These are phyloP conservation scores for Skeletonema tropicum DNA, from an alignment of 108 stramenopile genomes.

Conservation along the genomic window DNA sequence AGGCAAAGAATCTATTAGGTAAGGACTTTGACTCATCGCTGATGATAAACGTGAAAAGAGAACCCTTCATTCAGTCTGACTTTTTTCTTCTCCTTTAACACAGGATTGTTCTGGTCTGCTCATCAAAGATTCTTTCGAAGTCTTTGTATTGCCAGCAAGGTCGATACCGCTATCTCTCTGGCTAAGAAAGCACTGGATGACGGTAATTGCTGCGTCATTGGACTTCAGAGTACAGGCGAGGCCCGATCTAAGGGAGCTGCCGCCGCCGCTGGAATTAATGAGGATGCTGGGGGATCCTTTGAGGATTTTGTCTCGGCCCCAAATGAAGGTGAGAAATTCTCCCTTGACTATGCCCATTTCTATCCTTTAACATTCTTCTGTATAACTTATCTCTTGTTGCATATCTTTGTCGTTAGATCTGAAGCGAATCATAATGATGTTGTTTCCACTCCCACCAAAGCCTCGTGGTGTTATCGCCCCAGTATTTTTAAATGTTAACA, in stretches of 20 bases:
- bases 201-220: conserved; percentile 69
- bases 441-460: conserved; percentile 21
- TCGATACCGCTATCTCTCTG: conserved; percentile 53
- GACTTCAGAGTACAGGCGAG: conserved; percentile 74
- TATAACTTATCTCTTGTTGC: not conserved
- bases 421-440: conserved; percentile 12
- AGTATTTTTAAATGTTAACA: conserved; percentile 3
- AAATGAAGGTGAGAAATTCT: conserved; percentile 19
- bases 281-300: conserved; percentile 22
- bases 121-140: conserved; percentile 76
- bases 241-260: conserved; percentile 53
- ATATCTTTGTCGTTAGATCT: not conserved
- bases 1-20: conserved; percentile 17
- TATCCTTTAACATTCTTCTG: not conserved
- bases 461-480: conserved; percentile 20
- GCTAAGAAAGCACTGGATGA: conserved; percentile 57
- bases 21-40: not conserved
- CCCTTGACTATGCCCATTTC: not conserved
- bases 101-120: conserved; percentile 65
- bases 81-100: not conserved
- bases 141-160: conserved; percentile 71
- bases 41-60: not conserved
- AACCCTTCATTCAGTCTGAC: not conserved
- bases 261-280: conserved; percentile 30
- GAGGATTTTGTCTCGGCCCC: conserved; percentile 49